A percentile compares a stretch with the other conserved stretches of the same genome.
Conservation (phyloP, 2,329 filamentous ascomycete genomes). For the Cercospora beticola region DNA sequence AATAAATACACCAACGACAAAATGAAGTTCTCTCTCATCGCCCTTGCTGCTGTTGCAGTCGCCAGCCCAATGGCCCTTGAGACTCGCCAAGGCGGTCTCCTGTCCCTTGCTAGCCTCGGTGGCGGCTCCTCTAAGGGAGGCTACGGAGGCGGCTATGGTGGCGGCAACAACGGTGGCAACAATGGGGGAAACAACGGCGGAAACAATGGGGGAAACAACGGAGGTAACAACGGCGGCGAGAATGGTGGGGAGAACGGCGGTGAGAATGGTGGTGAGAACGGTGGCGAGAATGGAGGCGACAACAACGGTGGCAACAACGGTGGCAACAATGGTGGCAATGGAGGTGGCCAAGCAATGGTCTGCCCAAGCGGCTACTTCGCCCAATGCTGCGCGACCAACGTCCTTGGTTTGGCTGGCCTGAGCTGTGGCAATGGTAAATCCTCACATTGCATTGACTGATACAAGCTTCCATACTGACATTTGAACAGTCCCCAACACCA, state of each 20-base stretch:
- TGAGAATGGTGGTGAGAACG: not conserved
- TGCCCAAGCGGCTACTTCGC: constrained; percentile 5
- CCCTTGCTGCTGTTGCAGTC: not conserved
- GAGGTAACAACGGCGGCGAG: not conserved
- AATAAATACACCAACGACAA: not conserved
- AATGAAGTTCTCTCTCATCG: constrained; percentile 1
- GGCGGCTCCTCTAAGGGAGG: not conserved
- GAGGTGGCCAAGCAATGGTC: not conserved
- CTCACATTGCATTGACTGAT: not conserved
- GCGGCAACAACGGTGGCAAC: not conserved
- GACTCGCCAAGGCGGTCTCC: not conserved
- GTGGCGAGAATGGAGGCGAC: not conserved
- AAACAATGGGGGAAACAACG: not conserved
- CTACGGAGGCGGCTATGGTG: not conserved
- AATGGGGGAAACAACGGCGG: not conserved
- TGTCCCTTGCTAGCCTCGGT: not conserved
- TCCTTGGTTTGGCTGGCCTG: constrained; percentile 1
- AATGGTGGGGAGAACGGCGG: not conserved
- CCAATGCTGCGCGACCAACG: constrained; percentile 10
- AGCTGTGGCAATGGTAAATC: constrained; percentile 1
- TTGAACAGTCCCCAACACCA: not conserved
- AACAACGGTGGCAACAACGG: not conserved
- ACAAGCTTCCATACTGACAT: not conserved
- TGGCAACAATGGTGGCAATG: not conserved
- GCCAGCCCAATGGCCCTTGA: not conserved